Evolutionary conservation across 768 basidiomycete genomes (phyloP), one percentile per base, ranked within the genome.

Genomic region (Mycena galopus): DNA sequence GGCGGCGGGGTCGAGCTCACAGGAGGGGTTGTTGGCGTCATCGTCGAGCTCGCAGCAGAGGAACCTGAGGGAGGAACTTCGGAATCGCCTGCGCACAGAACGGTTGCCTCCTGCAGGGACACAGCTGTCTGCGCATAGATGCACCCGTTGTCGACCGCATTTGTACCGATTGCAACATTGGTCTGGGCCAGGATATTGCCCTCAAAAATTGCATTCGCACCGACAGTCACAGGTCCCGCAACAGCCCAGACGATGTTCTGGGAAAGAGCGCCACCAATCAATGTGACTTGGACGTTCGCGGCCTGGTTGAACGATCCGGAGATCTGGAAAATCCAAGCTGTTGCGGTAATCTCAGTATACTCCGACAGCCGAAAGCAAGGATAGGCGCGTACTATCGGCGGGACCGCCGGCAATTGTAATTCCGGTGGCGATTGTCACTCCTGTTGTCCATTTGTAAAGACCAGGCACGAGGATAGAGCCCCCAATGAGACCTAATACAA

Each of bases 251-350:
- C 6, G 10, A 67, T 59, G 50, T 67, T 67, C 21, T 67, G 44
- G 3, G 57, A 27, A 16, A 53, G 59, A 2, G 67, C 67, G 11
- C 67, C 67, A 8, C 67, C 67, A 19, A 62, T 6, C 9, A 69
- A 33, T 2, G 67, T 69, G 19, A 69, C 55, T 2, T 32, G 17
- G 25, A 69, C 67, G n/a, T 62, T 42, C 6, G 25, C 25, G 6
- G 67, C 67, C 16, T 62, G 67, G 33, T 30, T 29, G 35, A 69
- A 32, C 11, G 67, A 44, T 11, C 67, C 67, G 10, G 58, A 25
- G n/a, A 69, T 53, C 30, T 61, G 58, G 60, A 69, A 69, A 37
- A 70, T 70, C 61, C 61, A 70, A 17, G 69, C 69, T 70, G n/a
- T 12, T 3, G 10, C n/a, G n/a, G 3, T 32, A 5, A 56, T 3